Conservation (phyloP, 176 grass and related monocot species). For the Tillandsia leiboldiana region DNA sequence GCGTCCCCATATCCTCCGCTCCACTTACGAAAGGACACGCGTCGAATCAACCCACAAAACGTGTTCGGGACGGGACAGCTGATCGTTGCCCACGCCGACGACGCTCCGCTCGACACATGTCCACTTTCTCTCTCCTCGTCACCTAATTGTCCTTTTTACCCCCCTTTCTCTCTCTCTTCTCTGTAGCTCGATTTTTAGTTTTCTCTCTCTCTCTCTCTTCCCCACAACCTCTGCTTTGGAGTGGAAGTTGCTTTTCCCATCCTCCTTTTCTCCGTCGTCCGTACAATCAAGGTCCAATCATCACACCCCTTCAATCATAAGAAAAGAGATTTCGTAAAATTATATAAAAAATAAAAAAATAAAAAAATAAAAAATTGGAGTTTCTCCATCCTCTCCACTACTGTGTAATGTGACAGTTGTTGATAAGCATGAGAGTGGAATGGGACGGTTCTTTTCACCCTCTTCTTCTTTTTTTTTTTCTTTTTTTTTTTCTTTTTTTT, state of each 20-base stretch:
- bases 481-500: too few species aligned
- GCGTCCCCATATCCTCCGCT: neutral
- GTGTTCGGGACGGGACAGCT: neutral
- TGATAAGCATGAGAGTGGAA: neutral
- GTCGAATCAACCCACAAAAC: neutral
- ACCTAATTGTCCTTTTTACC: neutral
- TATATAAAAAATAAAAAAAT: too few species aligned
- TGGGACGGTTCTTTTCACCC: neutral
- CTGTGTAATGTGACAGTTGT: neutral
- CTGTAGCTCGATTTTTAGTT: too few species aligned
- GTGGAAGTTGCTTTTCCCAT: constrained; percentile 29
- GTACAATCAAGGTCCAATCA: too few species aligned
- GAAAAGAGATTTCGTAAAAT: too few species aligned
- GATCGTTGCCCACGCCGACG: neutral
- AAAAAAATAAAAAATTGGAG: too few species aligned
- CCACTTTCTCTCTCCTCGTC: neutral
- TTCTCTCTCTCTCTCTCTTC: constrained; percentile 11
- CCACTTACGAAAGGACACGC: neutral
- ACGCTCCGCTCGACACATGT: neutral
- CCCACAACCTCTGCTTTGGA: constrained; percentile 1
- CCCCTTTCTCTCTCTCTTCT: constrained; percentile 2
- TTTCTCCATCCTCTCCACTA: too few species aligned
- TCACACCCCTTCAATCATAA: too few species aligned
- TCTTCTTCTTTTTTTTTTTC: too few species aligned
- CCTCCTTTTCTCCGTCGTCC: neutral